Conservation (phyloP, 257 asterid genomes). For the Nicotiana knightiana region DNA sequence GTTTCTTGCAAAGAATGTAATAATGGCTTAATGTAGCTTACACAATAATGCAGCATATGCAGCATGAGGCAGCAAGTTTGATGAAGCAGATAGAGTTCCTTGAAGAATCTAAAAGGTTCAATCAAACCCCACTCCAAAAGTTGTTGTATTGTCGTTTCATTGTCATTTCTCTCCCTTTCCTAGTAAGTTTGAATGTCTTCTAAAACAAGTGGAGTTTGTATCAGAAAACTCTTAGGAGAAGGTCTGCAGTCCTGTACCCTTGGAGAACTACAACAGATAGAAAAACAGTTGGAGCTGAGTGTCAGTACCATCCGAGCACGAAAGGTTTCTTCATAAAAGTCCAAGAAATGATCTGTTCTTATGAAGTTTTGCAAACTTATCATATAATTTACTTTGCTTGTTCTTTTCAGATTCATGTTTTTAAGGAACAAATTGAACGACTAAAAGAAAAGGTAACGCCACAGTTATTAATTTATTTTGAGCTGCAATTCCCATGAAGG, state of each 20-base stretch:
- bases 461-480: neutral
- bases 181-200: neutral
- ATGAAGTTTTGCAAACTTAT: neutral
- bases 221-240: constrained; percentile 84
- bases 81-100: constrained; percentile 75
- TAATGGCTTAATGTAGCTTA: neutral
- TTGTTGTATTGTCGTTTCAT: neutral
- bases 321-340: constrained; percentile 39
- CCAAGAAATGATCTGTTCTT: neutral
- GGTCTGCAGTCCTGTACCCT: constrained; percentile 52
- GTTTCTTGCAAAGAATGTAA: neutral
- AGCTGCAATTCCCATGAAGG: neutral
- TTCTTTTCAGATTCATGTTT: constrained; percentile 58
- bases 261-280: constrained; percentile 74
- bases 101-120: constrained; percentile 67
- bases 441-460: constrained; percentile 67
- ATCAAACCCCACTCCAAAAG: neutral
- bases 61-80: constrained; percentile 64
- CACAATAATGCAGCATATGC: constrained; percentile 36
- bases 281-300: constrained; percentile 75
- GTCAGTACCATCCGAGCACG: constrained; percentile 58
- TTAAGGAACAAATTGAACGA: constrained; percentile 61
- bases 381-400: neutral
- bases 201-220: neutral
- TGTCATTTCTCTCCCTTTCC: neutral